Evolutionary conservation across 1,139 yeast species (phyloP).

Genomic region (Geotrichum macrosporum): DNA sequence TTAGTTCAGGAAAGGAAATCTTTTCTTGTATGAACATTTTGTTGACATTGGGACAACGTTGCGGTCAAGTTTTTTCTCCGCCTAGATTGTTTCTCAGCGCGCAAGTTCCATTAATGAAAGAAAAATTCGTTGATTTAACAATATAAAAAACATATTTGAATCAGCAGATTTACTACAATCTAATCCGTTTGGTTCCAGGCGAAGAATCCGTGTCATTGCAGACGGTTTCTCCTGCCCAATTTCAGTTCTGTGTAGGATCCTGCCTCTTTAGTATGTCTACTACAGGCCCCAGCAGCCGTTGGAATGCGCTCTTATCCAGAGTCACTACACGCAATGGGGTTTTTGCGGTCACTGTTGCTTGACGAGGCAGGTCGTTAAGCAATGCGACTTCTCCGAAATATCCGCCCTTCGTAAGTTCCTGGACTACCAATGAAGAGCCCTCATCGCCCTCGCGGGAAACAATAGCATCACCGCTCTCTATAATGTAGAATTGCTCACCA

Average conservation of each 20-base stretch:
- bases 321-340: conserved; percentile 81
- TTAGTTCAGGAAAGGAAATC: no score
- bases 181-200: background rate
- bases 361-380: conserved; percentile 86
- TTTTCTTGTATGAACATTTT: no score
- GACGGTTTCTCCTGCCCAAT: background rate
- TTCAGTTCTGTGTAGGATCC: conserved; percentile 55
- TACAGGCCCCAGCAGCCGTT: conserved; percentile 88
- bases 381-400: conserved; percentile 96
- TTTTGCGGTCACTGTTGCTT: conserved; percentile 83
- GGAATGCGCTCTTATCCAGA: conserved; percentile 87
- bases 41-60: no score
- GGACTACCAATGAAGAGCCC: conserved; percentile 47
- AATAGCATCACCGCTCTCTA: conserved; percentile 81
- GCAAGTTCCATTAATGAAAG: no score
- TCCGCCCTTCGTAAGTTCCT: conserved; percentile 69
- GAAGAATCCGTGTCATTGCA: background rate
- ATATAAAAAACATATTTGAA: no score
- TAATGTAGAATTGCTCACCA: conserved; percentile 87
- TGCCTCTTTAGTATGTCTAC: conserved; percentile 75
- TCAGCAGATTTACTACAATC: no score
- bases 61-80: no score
- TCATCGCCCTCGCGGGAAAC: conserved; percentile 57
- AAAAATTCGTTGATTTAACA: no score
- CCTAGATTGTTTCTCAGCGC: no score